Evolutionary conservation across 805 yeast genomes (phyloP).

Genomic region (Spencermartinsiella europaea): DNA sequence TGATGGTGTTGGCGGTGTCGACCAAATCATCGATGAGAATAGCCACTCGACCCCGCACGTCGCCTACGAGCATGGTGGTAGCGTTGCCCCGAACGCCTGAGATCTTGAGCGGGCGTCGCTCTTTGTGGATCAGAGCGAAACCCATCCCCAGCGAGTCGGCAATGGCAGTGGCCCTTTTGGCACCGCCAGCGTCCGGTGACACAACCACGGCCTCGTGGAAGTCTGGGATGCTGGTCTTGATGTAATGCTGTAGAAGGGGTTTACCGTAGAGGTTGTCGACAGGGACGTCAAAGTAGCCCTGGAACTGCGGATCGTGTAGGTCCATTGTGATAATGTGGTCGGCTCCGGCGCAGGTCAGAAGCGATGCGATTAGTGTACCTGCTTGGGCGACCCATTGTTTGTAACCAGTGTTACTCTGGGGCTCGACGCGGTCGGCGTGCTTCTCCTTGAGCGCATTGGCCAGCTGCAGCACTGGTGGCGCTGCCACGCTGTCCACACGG

Average conservation of each 20-base stretch:
- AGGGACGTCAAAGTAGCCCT: constrained; percentile 94
- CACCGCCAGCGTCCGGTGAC: constrained; percentile 99
- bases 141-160: constrained; percentile 87
- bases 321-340: constrained; percentile 98
- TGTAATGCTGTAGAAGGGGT: constrained; percentile 83
- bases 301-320: constrained; percentile 95
- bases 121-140: constrained; percentile 94
- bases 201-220: constrained; percentile 83
- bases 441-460: constrained; percentile 9
- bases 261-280: constrained; percentile 90
- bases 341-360: constrained; percentile 89
- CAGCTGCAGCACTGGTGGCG: background rate
- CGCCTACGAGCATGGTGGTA: constrained; percentile 88
- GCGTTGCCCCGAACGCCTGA: constrained; percentile 15
- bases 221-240: constrained; percentile 68
- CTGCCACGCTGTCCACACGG: background rate
- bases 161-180: constrained; percentile 89
- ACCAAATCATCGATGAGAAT: constrained; percentile 90
- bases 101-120: constrained; percentile 42
- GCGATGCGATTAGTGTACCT: constrained; percentile 85
- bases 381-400: constrained; percentile 95
- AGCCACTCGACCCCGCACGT: constrained; percentile 79
- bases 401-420: constrained; percentile 53
- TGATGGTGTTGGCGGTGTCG: constrained; percentile 88
- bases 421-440: constrained; percentile 2